Conservation (phyloP, 2,329 filamentous ascomycete species). For the Nigrograna mackinnonii region DNA sequence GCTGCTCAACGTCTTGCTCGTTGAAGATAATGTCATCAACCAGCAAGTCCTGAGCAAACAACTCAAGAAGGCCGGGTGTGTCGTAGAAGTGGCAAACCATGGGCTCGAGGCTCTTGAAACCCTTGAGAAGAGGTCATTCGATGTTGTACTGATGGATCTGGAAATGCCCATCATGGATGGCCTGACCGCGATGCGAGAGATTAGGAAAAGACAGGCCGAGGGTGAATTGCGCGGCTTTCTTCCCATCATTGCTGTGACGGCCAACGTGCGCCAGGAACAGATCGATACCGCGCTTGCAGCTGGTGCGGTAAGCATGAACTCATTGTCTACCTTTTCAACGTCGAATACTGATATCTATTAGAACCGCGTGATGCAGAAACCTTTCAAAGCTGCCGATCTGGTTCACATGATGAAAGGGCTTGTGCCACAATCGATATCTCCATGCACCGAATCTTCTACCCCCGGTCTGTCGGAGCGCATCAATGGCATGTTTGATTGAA, state of each 20-base stretch:
- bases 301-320: constrained; percentile 29
- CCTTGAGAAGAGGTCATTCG: constrained; percentile 30
- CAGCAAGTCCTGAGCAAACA: constrained; percentile 41
- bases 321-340: background rate
- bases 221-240: constrained; percentile 24
- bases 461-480: constrained; percentile 7
- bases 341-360: constrained; percentile 8
- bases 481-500: constrained; percentile 4
- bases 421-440: constrained; percentile 22
- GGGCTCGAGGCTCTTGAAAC: constrained; percentile 40
- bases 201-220: constrained; percentile 33
- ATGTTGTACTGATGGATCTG: constrained; percentile 52
- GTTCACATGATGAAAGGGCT: constrained; percentile 39
- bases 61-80: constrained; percentile 35
- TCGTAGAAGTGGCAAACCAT: constrained; percentile 36
- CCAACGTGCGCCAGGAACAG: constrained; percentile 41
- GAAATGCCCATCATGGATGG: constrained; percentile 61
- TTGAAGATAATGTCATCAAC: constrained; percentile 46
- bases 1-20: constrained; percentile 35
- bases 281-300: constrained; percentile 36
- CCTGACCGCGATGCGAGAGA: constrained; percentile 46
- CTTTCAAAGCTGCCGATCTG: constrained; percentile 38
- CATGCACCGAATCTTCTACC: constrained; percentile 5
- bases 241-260: constrained; percentile 42
- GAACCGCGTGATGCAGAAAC: constrained; percentile 41